phyloP scores from a whole-genome alignment of 306 rosid genomes.

The Neltuma alba region DNA sequence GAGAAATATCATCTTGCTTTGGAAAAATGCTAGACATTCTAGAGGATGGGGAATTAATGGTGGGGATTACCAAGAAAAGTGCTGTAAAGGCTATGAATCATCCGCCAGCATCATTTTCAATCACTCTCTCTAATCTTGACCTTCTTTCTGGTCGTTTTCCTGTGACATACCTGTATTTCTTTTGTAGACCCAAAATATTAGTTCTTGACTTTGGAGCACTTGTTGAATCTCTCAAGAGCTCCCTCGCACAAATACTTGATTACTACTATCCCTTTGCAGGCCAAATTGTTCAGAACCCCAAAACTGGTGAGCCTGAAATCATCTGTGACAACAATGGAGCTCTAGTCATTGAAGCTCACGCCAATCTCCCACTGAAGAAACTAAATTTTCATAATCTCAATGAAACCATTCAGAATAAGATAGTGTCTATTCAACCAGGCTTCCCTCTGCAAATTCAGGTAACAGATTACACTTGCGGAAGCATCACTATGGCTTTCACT shows the following conservation, averaged over 20 bases:
- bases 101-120: background rate
- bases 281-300: conserved; percentile 56
- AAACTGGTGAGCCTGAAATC: conserved; percentile 72
- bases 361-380: conserved; percentile 46
- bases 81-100: conserved; percentile 2
- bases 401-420: conserved; percentile 49
- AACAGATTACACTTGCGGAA: conserved; percentile 67
- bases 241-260: conserved; percentile 56
- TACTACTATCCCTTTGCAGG: conserved; percentile 74
- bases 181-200: conserved; percentile 35
- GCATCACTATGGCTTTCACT: conserved; percentile 72
- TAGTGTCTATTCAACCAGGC: conserved; percentile 54
- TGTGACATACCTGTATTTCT: conserved; percentile 81
- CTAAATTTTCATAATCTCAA: conserved; percentile 70
- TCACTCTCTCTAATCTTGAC: conserved; percentile 55
- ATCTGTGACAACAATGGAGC: conserved; percentile 77
- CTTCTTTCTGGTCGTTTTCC: conserved; percentile 94
- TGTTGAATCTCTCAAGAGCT: conserved; percentile 52
- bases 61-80: conserved; percentile 41
- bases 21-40: conserved; percentile 22
- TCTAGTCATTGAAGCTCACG: conserved; percentile 61
- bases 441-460: conserved; percentile 72
- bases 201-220: conserved; percentile 24
- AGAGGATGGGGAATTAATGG: conserved; percentile 48
- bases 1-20: conserved; percentile 13